Base-by-base conservation (phyloP, 2,329 filamentous ascomycete species). In the Lecanicillium sp. region DNA sequence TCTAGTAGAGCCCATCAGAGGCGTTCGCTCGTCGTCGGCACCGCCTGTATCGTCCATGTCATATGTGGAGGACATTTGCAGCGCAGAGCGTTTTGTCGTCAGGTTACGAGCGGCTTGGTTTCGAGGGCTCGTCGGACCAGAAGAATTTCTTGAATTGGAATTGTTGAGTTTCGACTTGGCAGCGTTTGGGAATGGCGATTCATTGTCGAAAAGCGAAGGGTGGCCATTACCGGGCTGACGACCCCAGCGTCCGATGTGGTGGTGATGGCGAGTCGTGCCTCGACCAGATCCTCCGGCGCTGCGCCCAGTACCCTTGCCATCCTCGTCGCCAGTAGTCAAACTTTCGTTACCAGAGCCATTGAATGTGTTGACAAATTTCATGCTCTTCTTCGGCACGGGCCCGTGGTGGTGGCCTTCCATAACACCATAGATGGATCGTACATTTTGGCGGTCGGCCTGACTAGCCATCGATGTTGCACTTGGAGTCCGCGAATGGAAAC, bases 341-440 rank as follows among this genome's bases (percentile, higher is more conserved):
- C 58, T 65, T 25, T 75, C 72, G 33, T 62, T 70, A 29, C 63
- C 65, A 45, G 75, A 77, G 46, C 73, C 78, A 47, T 69, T 80
- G 59, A 85, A 86, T 2, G 83, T 79, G 58, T 86, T 90, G 42
- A 85, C 84, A 55, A 96, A 96, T 54, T 95, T 96, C 87, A 95
- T 95, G 62, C 83, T 94, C 65, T 86, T 88, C 64, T 94, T 95
- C 15, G 62, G 57, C 4, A 47, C 58, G 9, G 58, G 53, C 9
- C 53, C 57, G 17, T 59, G 59, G 2, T 59, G 52, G 37, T 58
- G 61, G 33, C 67, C 71, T 42, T 88, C 84, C 51, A 85, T 66
- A 19, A 83, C 64, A 37, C 73, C 71, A 44, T 79, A 77, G 43
- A 87, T 81, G n/a, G 75, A 77, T 38, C 81, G 73, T 52, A 76